Evolutionary conservation across 2,329 filamentous ascomycete species (phyloP), one percentile per base, ranked within the genome.

Genomic region (Fusarium falciforme): DNA sequence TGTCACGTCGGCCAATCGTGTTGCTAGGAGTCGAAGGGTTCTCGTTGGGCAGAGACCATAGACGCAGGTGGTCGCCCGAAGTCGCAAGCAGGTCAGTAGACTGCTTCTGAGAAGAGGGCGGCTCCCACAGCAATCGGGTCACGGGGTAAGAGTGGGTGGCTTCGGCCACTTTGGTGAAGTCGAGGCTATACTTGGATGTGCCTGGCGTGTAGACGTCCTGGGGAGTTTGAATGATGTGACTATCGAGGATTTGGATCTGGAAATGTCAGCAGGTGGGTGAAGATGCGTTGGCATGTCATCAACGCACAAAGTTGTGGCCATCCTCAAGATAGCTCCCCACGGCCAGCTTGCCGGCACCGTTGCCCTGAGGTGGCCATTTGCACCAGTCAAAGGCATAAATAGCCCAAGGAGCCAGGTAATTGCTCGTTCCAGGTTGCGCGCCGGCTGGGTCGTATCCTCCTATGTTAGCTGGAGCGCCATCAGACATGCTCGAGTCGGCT

Each of bases 341-440:
- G 14, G 96, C 96, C 77, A 99, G 89, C 84, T 98, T 98, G 42
- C 96, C 96, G 5, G 94, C 94, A 71, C 94, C 92, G 75, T 92
- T 92, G 78, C 84, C 91, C 79, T 94, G 91, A 3, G 96, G 92
- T 17, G 93, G 91, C 96, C 96, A 99, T 84, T 99, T 99, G 86
- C 96, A 99, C 96, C 96, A 99, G 85, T 99, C 96, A 79, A 97
- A 96, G 14, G 96, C 96, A 82, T 98, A 99, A 64, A 97, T 92
- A 16, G 95, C 93, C 94, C 96, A 99, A 0, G 96, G 95, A 6
- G 96, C 95, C 72, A 97, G 85, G 80, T 98, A 98, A 82, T 96
- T 98, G 87, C 94, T 97, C 73, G 96, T 97, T 80, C 93, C 83
- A 80, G 92, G 82, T 83, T 90, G 86, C 71, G 90, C 81, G 80